These are phyloP conservation scores for Suillus decipiens DNA, from an alignment of 768 basidiomycete genomes.

Conservation along the genomic window DNA sequence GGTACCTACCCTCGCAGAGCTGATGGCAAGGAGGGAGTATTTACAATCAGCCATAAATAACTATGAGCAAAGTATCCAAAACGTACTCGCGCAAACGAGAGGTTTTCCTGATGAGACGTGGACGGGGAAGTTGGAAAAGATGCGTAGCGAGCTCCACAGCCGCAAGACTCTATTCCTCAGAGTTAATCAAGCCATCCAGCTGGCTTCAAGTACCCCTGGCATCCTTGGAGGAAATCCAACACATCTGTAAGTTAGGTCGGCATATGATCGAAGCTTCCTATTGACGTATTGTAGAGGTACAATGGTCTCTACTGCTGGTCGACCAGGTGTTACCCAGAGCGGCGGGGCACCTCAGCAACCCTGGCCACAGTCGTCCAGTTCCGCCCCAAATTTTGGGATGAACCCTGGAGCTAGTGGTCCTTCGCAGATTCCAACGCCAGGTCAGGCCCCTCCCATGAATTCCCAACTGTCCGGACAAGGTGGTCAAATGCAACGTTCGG, in stretches of 20 bases:
- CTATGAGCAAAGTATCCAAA: constrained; percentile 6
- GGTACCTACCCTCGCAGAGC: constrained; percentile 21
- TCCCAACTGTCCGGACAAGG: constrained; percentile 36
- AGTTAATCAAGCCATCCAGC: constrained; percentile 34
- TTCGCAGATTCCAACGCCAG: constrained; percentile 21
- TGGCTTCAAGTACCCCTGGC: constrained; percentile 18
- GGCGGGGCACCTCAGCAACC: constrained; percentile 14
- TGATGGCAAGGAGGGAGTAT: constrained; percentile 24
- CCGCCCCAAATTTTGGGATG: constrained; percentile 22
- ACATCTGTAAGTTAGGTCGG: constrained; percentile 35
- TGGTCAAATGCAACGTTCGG: constrained; percentile 30
- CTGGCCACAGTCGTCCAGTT: constrained; percentile 4
- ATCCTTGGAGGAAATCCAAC: constrained; percentile 25
- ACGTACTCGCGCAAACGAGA: constrained; percentile 14
- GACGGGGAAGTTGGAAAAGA: constrained; percentile 19
- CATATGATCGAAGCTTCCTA: neutral
- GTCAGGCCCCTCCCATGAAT: constrained; percentile 21
- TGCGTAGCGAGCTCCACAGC: constrained; percentile 23
- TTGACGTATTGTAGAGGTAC: constrained; percentile 23
- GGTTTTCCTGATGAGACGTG: constrained; percentile 20
- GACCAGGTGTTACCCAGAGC: constrained; percentile 25
- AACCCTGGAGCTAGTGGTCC: constrained; percentile 17
- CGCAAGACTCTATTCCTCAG: constrained; percentile 44
- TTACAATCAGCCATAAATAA: constrained; percentile 17
- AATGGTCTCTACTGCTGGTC: constrained; percentile 20